phyloP scores from a whole-genome alignment of 495 filamentous ascomycete species.

The Penicillium subrubescens region DNA sequence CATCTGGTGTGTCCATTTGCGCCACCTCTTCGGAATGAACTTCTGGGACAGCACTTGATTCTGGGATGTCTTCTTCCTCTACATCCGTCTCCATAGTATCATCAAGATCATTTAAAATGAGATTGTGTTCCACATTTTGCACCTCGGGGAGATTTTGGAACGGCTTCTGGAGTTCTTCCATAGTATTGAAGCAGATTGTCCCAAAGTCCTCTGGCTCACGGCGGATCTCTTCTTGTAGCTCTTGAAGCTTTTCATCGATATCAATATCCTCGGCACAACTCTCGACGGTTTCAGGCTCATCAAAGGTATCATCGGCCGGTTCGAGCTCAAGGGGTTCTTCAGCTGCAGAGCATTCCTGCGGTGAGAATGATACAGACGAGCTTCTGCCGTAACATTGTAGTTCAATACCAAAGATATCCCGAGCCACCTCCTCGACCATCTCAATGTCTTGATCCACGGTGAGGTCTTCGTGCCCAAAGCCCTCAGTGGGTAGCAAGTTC shows the following conservation, averaged over 20 bases:
- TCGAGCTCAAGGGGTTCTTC: conserved; percentile 13
- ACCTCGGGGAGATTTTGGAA: conserved; percentile 8
- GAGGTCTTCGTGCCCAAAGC: not conserved
- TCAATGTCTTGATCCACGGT: conserved; percentile 19
- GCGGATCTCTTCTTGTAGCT: conserved; percentile 16
- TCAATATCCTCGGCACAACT: not conserved
- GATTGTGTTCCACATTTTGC: not conserved
- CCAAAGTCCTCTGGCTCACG: conserved; percentile 26
- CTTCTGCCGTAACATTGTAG: conserved; percentile 15
- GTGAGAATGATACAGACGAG: conserved; percentile 11
- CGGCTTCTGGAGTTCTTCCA: conserved; percentile 24
- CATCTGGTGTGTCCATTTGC: not conserved
- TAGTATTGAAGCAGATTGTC: conserved; percentile 28
- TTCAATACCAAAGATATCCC: conserved; percentile 32
- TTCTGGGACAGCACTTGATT: not conserved
- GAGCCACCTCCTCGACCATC: conserved; percentile 32
- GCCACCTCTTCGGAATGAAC: not conserved
- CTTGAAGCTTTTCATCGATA: conserved; percentile 16
- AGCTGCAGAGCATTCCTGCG: not conserved
- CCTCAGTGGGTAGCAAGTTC: not conserved
- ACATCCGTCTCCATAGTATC: conserved; percentile 4
- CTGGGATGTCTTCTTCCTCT: not conserved
- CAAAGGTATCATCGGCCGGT: conserved; percentile 1
- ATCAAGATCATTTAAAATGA: conserved; percentile 4
- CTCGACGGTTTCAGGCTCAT: not conserved